Percentiles rank a stretch among this genome's conserved stretches.
phyloP scores from a whole-genome alignment of 2,329 filamentous ascomycete genomes.

The Orbilia javanica region DNA sequence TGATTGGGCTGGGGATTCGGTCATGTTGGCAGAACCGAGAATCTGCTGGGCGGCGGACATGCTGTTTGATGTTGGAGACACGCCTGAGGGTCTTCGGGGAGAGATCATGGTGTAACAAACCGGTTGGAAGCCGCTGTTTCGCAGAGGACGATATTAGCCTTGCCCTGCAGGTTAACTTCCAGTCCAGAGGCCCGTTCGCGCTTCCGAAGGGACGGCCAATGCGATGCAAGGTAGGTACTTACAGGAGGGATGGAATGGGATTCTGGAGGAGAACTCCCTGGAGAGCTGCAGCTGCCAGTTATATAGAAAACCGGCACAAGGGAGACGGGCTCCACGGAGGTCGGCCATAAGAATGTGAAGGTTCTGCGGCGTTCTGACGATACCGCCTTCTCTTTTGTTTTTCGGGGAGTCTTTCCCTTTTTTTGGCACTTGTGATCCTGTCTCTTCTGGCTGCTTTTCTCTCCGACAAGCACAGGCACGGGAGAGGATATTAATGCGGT shows the following conservation, averaged over 20 bases:
- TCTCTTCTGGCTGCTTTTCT: conserved; percentile 4
- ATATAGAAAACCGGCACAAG: conserved; percentile 14
- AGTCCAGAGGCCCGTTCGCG: not conserved
- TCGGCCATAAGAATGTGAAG: conserved; percentile 20
- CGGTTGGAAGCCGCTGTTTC: conserved; percentile 11
- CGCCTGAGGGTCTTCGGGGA: conserved; percentile 47
- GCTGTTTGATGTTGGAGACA: conserved; percentile 53
- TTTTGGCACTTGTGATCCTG: not conserved
- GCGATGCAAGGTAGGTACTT: not conserved
- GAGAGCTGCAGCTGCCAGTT: conserved; percentile 9
- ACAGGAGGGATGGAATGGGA: conserved; percentile 9
- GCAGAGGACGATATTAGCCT: conserved; percentile 21
- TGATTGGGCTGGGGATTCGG: conserved; percentile 49
- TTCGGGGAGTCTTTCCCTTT: not conserved
- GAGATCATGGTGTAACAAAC: conserved; percentile 54
- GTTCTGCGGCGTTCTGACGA: conserved; percentile 3
- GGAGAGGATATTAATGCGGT: conserved; percentile 15
- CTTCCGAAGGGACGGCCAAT: conserved; percentile 1
- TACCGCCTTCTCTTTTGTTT: not conserved
- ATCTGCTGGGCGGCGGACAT: conserved; percentile 54
- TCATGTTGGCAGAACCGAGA: conserved; percentile 38
- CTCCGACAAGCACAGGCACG: conserved; percentile 17
- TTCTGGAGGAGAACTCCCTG: conserved; percentile 12
- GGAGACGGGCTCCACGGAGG: conserved; percentile 16
- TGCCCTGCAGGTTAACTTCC: not conserved